Evolutionary conservation across 352 stramenopile genomes (phyloP).

Genomic region (Plasmopara halstedii): DNA sequence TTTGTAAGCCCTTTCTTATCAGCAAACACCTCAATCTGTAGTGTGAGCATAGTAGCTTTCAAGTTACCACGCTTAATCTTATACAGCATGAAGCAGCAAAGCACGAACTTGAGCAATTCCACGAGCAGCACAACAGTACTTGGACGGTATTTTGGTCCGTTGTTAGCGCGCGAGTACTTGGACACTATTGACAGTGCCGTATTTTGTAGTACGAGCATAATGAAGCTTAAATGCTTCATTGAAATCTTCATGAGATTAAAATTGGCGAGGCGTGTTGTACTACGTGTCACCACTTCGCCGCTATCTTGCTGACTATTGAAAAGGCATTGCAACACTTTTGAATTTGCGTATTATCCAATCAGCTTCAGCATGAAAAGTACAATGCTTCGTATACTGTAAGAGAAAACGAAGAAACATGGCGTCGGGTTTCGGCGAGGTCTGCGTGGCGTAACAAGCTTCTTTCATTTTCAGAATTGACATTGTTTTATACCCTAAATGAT

Average conservation of each 20-base stretch:
- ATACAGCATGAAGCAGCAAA: slow-evolving; percentile 72
- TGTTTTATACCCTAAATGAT: not conserved
- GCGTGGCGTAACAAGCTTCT: not conserved
- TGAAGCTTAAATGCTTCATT: slow-evolving; percentile 75
- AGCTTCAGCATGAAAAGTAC: slow-evolving; percentile 8
- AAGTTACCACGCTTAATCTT: slow-evolving; percentile 54
- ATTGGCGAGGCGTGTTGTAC: too few species aligned
- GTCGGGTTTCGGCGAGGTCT: slow-evolving; percentile 58
- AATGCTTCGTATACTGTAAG: not conserved
- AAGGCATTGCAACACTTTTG: too few species aligned
- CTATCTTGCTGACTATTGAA: too few species aligned
- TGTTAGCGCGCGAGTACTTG: slow-evolving; percentile 74
- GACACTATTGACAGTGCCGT: slow-evolving; percentile 80
- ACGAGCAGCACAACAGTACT: slow-evolving; percentile 76
- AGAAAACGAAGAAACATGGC: slow-evolving; percentile 25
- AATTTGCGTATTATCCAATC: slow-evolving; percentile 5
- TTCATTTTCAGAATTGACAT: not conserved
- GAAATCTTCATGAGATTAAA: slow-evolving; percentile 29
- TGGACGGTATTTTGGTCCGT: slow-evolving; percentile 76
- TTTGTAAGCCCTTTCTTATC: slow-evolving; percentile 74
- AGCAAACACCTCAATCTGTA: slow-evolving; percentile 74
- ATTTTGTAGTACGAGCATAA: slow-evolving; percentile 85
- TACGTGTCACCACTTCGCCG: too few species aligned
- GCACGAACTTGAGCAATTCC: slow-evolving; percentile 73
- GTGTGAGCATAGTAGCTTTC: slow-evolving; percentile 40